phyloP scores from a whole-genome alignment of 371 early-diverging fungal species.

The Mortierella sp. region DNA sequence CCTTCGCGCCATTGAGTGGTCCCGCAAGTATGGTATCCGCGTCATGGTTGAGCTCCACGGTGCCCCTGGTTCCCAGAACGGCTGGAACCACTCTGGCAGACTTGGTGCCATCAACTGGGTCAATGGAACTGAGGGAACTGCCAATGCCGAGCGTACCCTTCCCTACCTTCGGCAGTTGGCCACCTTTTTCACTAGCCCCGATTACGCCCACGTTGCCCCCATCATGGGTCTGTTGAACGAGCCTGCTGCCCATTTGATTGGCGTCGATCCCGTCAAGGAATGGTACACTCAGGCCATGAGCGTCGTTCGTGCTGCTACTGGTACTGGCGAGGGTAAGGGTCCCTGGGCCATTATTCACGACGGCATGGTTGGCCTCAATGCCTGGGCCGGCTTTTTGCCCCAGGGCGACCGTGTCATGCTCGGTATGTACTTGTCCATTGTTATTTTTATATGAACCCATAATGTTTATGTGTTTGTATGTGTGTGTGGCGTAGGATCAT shows the following conservation, averaged over 20 bases:
- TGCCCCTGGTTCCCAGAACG: slow-evolving; percentile 74
- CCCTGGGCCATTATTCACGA: slow-evolving; percentile 55
- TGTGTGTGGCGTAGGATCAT: not conserved
- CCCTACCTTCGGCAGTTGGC: slow-evolving; percentile 21
- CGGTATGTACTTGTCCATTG: slow-evolving; percentile 21
- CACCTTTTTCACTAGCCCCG: slow-evolving; percentile 51
- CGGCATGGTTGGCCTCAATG: slow-evolving; percentile 48
- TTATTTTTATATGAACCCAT: not conserved
- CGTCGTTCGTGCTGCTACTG: slow-evolving; percentile 30
- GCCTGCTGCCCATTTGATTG: slow-evolving; percentile 41
- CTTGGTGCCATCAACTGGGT: slow-evolving; percentile 35
- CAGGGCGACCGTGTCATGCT: slow-evolving; percentile 34
- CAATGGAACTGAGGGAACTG: slow-evolving; percentile 22
- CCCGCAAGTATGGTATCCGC: slow-evolving; percentile 64
- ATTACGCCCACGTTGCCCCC: slow-evolving; percentile 66
- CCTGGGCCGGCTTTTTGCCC: slow-evolving; percentile 48
- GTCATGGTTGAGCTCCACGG: slow-evolving; percentile 74
- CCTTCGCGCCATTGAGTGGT: slow-evolving; percentile 66
- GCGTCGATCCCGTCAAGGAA: slow-evolving; percentile 34
- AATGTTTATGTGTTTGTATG: not conserved
- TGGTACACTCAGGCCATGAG: slow-evolving; percentile 48
- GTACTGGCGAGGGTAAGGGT: slow-evolving; percentile 39
- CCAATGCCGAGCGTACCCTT: slow-evolving; percentile 46
- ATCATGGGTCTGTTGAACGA: slow-evolving; percentile 69
- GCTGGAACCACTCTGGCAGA: slow-evolving; percentile 63